Base-by-base conservation (phyloP, 1,284 basidiomycete genomes). In the Puccinia triticina region DNA sequence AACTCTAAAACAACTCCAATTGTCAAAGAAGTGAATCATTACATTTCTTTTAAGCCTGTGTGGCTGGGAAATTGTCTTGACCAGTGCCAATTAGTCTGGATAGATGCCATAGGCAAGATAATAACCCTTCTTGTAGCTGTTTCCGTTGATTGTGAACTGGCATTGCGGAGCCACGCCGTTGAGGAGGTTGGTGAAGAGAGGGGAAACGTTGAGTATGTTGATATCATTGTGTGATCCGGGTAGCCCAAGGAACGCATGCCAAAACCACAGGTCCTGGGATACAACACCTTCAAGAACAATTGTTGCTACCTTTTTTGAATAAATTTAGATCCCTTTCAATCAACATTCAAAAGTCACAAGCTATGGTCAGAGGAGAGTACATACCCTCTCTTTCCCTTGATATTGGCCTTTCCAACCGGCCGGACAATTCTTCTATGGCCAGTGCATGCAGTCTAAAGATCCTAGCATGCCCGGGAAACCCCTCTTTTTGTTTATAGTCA, bases 391-490 rank as follows among this genome's bases (percentile, higher is more conserved):
- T 29, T 74, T 74, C 12, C 72, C 72, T 50, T 55, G 23, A 53
- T 53, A 74, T 16, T 74, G 72, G 3, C 48, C 72, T 74, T n/a
- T 37, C 72, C 40, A 74, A 10, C 11, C 72, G n/a, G 23, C 2
- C 2, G 72, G 72, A 46, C 72, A 74, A 29, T 74, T 74, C 46
- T 74, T 74, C 72, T 46, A 74, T 10, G 5, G 21, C 72, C 72
- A 74, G 48, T 74, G 72, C 72, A 74, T 74, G 29, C 72, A 74
- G 34, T 74, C 72, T 11, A 74, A 12, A 16, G 43, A 50, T 18
- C 72, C 72, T 10, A 50, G 40, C 40, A 48, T 50, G 3, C 72
- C 46, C 8, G 72, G 72, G 23, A 74, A 74, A 5, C 72, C 72
- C 3, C 72, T 18, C 3, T 71, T 40, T n/a, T 71, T 29, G 2